Evolutionary conservation across 176 grass and related monocot species (phyloP).

Genomic region (Coix lacrymajobi): DNA sequence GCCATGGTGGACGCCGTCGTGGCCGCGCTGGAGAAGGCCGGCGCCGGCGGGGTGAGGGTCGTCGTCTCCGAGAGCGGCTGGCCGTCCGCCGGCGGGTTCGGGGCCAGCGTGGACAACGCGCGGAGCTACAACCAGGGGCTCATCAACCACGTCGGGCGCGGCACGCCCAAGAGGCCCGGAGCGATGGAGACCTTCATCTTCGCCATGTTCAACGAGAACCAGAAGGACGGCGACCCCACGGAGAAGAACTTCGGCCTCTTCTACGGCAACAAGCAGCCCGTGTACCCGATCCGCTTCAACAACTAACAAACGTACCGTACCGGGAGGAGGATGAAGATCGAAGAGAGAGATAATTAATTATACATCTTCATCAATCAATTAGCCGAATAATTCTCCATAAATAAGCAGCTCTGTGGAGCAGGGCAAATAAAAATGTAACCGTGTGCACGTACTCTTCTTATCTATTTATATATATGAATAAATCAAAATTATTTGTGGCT

Average conservation of each 20-base stretch:
- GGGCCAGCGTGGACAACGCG: conserved; percentile 36
- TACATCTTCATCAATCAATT: not conserved
- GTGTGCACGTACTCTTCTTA: not conserved
- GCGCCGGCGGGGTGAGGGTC: not conserved
- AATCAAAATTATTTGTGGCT: not conserved
- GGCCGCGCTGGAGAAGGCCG: conserved; percentile 56
- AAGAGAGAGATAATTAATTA: not conserved
- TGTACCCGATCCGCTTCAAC: conserved; percentile 37
- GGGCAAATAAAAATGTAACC: not conserved
- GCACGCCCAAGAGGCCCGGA: conserved; percentile 41
- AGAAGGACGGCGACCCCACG: conserved; percentile 24
- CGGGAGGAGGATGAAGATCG: not conserved
- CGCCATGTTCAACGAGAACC: conserved; percentile 77
- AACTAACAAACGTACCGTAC: not conserved
- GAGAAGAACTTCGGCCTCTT: conserved; percentile 60
- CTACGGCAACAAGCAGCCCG: conserved; percentile 34
- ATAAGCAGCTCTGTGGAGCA: not conserved
- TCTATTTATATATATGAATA: not conserved
- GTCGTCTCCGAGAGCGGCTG: conserved; percentile 67
- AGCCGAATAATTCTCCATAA: not conserved
- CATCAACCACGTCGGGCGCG: conserved; percentile 32
- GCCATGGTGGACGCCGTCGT: conserved; percentile 47
- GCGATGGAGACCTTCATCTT: conserved; percentile 45
- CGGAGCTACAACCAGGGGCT: conserved; percentile 62
- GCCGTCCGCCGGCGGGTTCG: conserved; percentile 55